Percentiles rank a stretch among this genome's conserved stretches.
phyloP scores from a whole-genome alignment of 768 basidiomycete genomes.

The Postia placenta region DNA sequence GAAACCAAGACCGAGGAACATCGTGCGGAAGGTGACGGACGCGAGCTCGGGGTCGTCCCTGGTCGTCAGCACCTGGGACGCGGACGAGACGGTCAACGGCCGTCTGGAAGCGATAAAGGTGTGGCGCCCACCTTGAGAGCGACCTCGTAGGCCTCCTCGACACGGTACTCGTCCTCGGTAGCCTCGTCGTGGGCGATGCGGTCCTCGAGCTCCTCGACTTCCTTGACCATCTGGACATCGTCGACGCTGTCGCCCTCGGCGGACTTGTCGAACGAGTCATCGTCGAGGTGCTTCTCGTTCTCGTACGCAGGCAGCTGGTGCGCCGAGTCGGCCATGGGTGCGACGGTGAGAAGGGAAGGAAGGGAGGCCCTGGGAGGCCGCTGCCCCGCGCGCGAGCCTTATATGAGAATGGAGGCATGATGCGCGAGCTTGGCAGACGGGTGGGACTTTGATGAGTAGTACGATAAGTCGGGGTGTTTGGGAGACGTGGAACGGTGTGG shows the following conservation, averaged over 20 bases:
- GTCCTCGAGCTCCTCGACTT: slow-evolving; percentile 26
- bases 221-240: slow-evolving; percentile 20
- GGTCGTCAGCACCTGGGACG: slow-evolving; percentile 26
- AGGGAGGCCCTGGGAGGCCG: not conserved
- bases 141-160: slow-evolving; percentile 33
- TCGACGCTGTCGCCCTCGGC: slow-evolving; percentile 13
- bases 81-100: not conserved
- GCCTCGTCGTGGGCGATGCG: slow-evolving; percentile 26
- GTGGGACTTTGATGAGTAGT: no score
- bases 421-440: not conserved
- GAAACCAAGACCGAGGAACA: slow-evolving; percentile 50
- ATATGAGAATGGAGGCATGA: not conserved
- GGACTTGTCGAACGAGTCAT: slow-evolving; percentile 18
- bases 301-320: slow-evolving; percentile 8
- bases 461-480: not conserved
- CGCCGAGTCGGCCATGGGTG: slow-evolving; percentile 9
- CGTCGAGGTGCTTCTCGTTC: slow-evolving; percentile 16
- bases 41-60: slow-evolving; percentile 35
- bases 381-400: not conserved
- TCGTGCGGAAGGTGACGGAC: slow-evolving; percentile 48
- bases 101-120: slow-evolving; percentile 8
- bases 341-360: not conserved
- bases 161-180: slow-evolving; percentile 28
- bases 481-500: not conserved
- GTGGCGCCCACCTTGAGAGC: slow-evolving; percentile 28